Base-by-base conservation (phyloP, 2,329 filamentous ascomycete species). In the Beauveria asiatica region DNA sequence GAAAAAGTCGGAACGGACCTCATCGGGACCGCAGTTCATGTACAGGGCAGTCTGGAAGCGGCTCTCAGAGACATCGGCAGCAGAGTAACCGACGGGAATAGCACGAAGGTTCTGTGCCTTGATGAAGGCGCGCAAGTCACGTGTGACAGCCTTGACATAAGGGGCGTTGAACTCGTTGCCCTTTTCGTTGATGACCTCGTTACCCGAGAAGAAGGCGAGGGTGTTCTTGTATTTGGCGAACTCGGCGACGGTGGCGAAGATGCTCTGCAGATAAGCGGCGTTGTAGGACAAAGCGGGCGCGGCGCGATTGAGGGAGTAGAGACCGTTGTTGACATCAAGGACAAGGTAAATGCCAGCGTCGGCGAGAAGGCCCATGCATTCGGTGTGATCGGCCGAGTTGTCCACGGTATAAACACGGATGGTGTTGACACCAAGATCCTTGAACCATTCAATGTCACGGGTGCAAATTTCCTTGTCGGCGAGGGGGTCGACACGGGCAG, bases 351-450 rank as follows among this genome's bases (percentile, higher is more conserved):
- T 96, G 68, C 90, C 90, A 64, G 90, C 92, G 68, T 89, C 88
- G 57, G 85, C 86, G 63, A 96, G 81, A 50, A 83, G 80, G 62
- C 81, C 78, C 92, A 97, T 97, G 80, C 92, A 97, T 64, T 85
- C 82, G 68, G 92, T 86, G 76, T 97, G 92, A 73, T 87, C 76
- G 67, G 80, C 77, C 55, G 86, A 86, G 82, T 96, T 96, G 80
- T 97, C 92, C 66, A 95, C 86, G 17, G 88, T 91, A 82, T 96
- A 97, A 63, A 96, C 89, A 74, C 92, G 92, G 70, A 97, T 81
- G 27, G 91, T 92, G 80, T 97, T 97, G 76, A 96, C 79, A 53
- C 92, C 91, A 55, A 97, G 81, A 66, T 91, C 83, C 78, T 90
- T 83, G 84, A 96, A 96, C 72, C 90, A 80, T 56, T 77, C 75